Base-by-base conservation (phyloP, 352 stramenopile species). In the Phytopythium oedochilum region DNA sequence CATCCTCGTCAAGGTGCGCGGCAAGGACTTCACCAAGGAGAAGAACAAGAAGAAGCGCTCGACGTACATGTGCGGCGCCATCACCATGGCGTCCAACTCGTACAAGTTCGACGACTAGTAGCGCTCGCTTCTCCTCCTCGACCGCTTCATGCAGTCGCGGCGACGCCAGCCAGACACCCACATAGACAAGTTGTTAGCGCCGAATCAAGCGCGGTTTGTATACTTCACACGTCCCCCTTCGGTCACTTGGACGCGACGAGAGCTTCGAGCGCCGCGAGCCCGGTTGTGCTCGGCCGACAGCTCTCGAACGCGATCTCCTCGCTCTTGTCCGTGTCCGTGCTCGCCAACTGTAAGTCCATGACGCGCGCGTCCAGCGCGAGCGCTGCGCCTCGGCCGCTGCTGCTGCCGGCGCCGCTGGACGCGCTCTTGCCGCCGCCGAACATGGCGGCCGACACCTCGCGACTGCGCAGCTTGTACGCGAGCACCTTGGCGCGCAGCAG, bases 21-120 rank as follows among this genome's bases (percentile, higher is more conserved):
- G 98, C 38, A 99, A 99, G 75, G 96, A 99, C 72, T 99, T 99
- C 68, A 96, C 96, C 46, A 96, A 98, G 59, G 98, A 99, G 64
- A 99, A 99, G 81, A 99, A 98, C 60, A 99, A 99, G 78, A 96
- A 98, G 73, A 99, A 99, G 86, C 85, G 97, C 53, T 92, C 94
- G 44, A 97, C 78, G 55, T 99, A 99, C 80, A 89, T 96, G 71
- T 97, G 94, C 46, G 96, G 96, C 39, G 66, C 78, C 42, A 98
- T 99, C 62, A 89, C 84, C 48, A 92, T 98, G 79, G 87, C 66
- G 6, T 97, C 88, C 55, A 96, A 98, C 69, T 97, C 87, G 66
- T 96, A 90, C 78, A 98, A 97, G 80, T 98, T 97, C 60, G 83
- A 96, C 10, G 66, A 78, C 28, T 65, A 65, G 45, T n/a, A n/a